Conservation (phyloP, 1,284 basidiomycete genomes). For the Ceratobasidium sp. region DNA sequence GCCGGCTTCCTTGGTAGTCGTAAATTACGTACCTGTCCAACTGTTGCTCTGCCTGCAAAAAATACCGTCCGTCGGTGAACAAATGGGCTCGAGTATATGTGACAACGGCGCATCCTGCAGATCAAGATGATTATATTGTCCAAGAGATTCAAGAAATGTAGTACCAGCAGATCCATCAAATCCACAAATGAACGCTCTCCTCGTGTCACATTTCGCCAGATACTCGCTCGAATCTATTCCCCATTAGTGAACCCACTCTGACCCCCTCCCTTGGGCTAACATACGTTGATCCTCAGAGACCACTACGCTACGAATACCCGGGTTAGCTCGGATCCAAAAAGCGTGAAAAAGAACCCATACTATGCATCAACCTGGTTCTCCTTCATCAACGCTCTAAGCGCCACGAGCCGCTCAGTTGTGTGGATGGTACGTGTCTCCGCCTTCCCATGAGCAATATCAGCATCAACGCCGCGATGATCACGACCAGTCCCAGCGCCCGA, state of each 20-base stretch:
- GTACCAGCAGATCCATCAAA: conserved; percentile 92
- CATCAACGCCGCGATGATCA: conserved; percentile 21
- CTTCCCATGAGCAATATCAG: conserved; percentile 24
- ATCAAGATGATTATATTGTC: conserved; percentile 41
- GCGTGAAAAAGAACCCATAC: conserved; percentile 46
- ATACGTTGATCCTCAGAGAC: conserved; percentile 88
- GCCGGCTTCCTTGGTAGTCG: background rate
- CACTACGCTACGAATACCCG: conserved; percentile 59
- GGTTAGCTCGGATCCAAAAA: background rate
- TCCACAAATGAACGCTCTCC: conserved; percentile 86
- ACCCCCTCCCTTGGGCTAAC: conserved; percentile 50
- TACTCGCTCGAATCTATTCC: conserved; percentile 87
- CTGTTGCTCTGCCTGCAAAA: conserved; percentile 89
- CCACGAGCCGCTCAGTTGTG: conserved; percentile 66
- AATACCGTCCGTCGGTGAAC: conserved; percentile 95
- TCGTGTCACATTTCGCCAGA: conserved; percentile 79
- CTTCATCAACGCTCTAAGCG: conserved; percentile 71
- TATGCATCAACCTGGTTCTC: conserved; percentile 69
- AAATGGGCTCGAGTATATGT: conserved; percentile 75
- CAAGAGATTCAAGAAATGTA: conserved; percentile 42
- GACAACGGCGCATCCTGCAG: conserved; percentile 77
- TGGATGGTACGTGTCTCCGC: conserved; percentile 48
- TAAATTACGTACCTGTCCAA: conserved; percentile 70
- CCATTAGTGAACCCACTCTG: background rate
- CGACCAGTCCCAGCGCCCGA: conserved; percentile 15